phyloP scores from a whole-genome alignment of 2,329 filamentous ascomycete species.

The Fusarium oxysporum region DNA sequence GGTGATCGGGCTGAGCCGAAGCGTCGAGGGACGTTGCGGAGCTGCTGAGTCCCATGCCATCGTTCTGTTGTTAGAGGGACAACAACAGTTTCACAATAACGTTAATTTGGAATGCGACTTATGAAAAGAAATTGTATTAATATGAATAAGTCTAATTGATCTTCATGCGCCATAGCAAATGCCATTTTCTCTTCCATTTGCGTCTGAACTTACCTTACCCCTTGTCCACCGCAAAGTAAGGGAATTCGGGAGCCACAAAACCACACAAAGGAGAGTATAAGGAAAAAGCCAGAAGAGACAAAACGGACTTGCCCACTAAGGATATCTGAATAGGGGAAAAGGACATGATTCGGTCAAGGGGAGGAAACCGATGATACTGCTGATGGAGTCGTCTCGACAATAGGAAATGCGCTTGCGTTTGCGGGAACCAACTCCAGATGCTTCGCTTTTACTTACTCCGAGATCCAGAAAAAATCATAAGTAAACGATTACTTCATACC shows the following conservation, averaged over 20 bases:
- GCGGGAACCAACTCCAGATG: fast-evolving
- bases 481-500: fast-evolving
- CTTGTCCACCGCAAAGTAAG: fast-evolving
- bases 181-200: fast-evolving
- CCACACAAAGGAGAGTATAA: fast-evolving
- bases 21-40: background rate
- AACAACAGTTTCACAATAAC: fast-evolving
- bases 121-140: fast-evolving
- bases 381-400: fast-evolving
- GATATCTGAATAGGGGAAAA: fast-evolving
- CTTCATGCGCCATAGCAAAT: fast-evolving
- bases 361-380: fast-evolving
- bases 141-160: fast-evolving
- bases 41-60: background rate
- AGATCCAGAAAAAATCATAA: fast-evolving
- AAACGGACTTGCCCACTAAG: no score
- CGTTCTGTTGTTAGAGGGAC: fast-evolving
- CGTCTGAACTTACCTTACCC: no score
- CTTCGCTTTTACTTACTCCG: background rate
- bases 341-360: fast-evolving
- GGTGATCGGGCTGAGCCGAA: background rate
- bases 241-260: background rate
- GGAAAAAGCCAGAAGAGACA: fast-evolving
- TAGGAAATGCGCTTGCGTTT: background rate
- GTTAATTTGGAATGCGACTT: background rate